Evolutionary conservation across 2,329 filamentous ascomycete genomes (phyloP).

Genomic region (Truncatella angustata): DNA sequence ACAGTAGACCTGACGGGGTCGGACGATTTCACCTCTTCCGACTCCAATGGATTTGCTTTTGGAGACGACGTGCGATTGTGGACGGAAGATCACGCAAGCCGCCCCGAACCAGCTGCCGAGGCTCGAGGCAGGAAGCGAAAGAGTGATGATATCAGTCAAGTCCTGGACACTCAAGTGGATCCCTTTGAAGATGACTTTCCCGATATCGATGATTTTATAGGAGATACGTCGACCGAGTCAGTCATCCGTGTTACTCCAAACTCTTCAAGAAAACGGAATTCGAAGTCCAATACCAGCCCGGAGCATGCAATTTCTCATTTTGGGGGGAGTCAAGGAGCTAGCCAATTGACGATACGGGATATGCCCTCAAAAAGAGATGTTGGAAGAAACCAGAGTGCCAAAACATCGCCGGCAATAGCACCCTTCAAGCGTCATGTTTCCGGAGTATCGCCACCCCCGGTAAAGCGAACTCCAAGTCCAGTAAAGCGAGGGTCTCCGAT

Average conservation of each 20-base stretch:
- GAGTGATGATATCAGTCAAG: constrained; percentile 43
- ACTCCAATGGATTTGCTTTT: constrained; percentile 24
- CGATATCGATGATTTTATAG: constrained; percentile 48
- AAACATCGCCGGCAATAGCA: constrained; percentile 23
- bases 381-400: constrained; percentile 8
- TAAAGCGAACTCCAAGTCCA: constrained; percentile 7
- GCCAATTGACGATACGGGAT: neutral
- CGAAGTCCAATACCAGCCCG: neutral
- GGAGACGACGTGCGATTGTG: constrained; percentile 35
- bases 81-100: constrained; percentile 40
- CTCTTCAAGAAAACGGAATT: constrained; percentile 24
- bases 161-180: constrained; percentile 14
- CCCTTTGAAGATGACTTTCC: constrained; percentile 47
- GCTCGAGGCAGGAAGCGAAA: constrained; percentile 51
- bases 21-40: constrained; percentile 23
- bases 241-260: constrained; percentile 34
- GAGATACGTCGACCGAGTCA: constrained; percentile 25
- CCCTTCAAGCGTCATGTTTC: constrained; percentile 16
- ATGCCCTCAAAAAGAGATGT: neutral
- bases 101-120: constrained; percentile 32
- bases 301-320: neutral
- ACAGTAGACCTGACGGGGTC: constrained; percentile 33
- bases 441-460: constrained; percentile 10
- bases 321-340: neutral
- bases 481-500: constrained; percentile 16